These are phyloP conservation scores for Pascua sp. DNA, from an alignment of 1,284 basidiomycete species.

Conservation along the genomic window DNA sequence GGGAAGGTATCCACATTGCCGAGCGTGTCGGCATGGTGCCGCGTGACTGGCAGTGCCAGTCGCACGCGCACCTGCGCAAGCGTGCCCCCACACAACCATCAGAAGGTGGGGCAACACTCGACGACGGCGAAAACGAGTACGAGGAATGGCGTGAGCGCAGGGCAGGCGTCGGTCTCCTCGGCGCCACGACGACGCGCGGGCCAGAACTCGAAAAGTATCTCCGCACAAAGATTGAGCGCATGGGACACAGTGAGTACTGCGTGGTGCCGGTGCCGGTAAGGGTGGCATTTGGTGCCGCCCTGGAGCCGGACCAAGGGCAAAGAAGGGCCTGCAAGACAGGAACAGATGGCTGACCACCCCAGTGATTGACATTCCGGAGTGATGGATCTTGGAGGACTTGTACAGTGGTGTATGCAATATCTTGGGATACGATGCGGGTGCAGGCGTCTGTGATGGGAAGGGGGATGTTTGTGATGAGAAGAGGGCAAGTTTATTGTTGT, in stretches of 20 bases:
- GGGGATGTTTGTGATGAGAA: no score
- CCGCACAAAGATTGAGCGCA: slow-evolving; percentile 88
- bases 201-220: slow-evolving; percentile 93
- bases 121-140: slow-evolving; percentile 43
- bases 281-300: not conserved
- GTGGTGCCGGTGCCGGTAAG: not conserved
- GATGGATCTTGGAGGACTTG: slow-evolving; percentile 6
- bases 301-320: not conserved
- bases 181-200: slow-evolving; percentile 72
- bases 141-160: slow-evolving; percentile 54
- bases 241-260: slow-evolving; percentile 72
- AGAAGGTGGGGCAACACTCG: slow-evolving; percentile 24
- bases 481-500: no score
- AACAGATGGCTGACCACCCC: not conserved
- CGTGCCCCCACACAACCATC: not conserved
- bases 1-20: slow-evolving; percentile 73
- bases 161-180: slow-evolving; percentile 77
- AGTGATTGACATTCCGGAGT: slow-evolving; percentile 25
- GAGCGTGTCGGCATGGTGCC: slow-evolving; percentile 95
- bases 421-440: no score
- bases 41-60: slow-evolving; percentile 67
- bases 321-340: not conserved
- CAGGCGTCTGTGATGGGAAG: no score
- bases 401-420: not conserved
- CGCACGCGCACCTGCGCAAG: slow-evolving; percentile 8